Evolutionary conservation across 352 stramenopile species (phyloP).

Genomic region (Pythium scleroteichum): DNA sequence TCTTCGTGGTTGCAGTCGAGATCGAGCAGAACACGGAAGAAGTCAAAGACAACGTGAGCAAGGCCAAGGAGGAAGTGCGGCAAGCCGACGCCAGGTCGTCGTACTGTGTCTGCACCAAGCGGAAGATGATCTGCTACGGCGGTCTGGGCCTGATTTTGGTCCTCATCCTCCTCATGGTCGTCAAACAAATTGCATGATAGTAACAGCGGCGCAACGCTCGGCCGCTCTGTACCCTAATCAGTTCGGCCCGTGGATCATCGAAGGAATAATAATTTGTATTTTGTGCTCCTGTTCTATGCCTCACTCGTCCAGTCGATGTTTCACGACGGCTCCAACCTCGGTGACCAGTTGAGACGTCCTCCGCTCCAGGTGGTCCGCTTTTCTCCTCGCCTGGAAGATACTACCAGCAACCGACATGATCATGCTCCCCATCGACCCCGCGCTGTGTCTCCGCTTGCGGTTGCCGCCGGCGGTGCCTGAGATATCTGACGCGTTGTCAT

Average conservation of each 20-base stretch:
- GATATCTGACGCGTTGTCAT: constrained; percentile 26
- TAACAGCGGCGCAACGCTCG: neutral
- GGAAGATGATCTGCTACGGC: constrained; percentile 70
- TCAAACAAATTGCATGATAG: constrained; percentile 16
- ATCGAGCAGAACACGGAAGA: constrained; percentile 82
- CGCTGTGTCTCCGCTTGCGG: constrained; percentile 39
- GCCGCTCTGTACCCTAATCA: neutral
- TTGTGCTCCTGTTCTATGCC: constrained; percentile 1
- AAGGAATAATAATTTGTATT: constrained; percentile 3
- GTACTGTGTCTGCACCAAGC: constrained; percentile 70
- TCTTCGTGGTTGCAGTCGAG: constrained; percentile 45
- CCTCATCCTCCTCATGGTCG: constrained; percentile 39
- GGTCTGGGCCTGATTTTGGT: constrained; percentile 60
- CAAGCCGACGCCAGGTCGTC: constrained; percentile 66
- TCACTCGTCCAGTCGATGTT: constrained; percentile 12
- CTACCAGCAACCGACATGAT: constrained; percentile 54
- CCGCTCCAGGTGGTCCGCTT: constrained; percentile 34
- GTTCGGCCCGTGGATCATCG: constrained; percentile 3
- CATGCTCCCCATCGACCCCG: constrained; percentile 58
- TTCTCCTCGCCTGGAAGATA: constrained; percentile 46
- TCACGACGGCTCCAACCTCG: constrained; percentile 24
- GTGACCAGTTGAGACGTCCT: constrained; percentile 40
- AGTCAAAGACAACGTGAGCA: constrained; percentile 74
- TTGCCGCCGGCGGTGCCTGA: neutral
- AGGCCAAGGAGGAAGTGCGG: constrained; percentile 66